Percentiles rank a stretch among this genome's conserved stretches.
Conservation (phyloP, 2,329 filamentous ascomycete species). For the Sarocladium oryzae region DNA sequence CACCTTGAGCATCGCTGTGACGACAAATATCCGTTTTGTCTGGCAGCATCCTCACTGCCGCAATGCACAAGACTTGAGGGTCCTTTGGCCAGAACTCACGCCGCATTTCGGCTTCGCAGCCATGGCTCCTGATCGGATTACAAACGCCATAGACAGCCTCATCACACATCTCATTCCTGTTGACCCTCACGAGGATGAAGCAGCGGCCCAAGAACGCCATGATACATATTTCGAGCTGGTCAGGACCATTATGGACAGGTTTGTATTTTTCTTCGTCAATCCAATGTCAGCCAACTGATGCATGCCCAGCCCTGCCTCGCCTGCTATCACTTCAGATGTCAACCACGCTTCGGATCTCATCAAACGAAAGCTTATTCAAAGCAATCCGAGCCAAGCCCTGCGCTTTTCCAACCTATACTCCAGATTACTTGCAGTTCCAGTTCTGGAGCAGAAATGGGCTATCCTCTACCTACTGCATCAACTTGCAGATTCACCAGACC, state of each 20-base stretch:
- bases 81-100: not conserved
- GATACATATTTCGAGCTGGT: conserved; percentile 52
- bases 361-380: conserved; percentile 76
- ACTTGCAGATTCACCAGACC: conserved; percentile 63
- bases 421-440: conserved; percentile 79
- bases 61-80: not conserved
- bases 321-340: conserved; percentile 61
- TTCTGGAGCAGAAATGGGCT: conserved; percentile 93
- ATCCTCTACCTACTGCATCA: conserved; percentile 88
- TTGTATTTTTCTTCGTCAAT: not conserved
- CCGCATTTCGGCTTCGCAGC: conserved; percentile 20
- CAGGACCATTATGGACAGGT: conserved; percentile 47
- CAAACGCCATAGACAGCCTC: conserved; percentile 72
- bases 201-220: conserved; percentile 61
- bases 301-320: conserved; percentile 37
- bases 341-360: conserved; percentile 92
- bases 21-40: too few relatives aligned
- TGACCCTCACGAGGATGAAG: conserved; percentile 59
- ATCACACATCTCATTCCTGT: conserved; percentile 67
- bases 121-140: conserved; percentile 62
- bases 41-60: too few relatives aligned
- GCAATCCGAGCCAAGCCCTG: conserved; percentile 70
- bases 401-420: conserved; percentile 89
- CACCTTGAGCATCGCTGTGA: not conserved
- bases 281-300: conserved; percentile 8